A percentile compares a stretch with the other conserved stretches of the same genome.
Evolutionary conservation across 768 basidiomycete species (phyloP).

Genomic region (Sistotremastrum niveocremeum): DNA sequence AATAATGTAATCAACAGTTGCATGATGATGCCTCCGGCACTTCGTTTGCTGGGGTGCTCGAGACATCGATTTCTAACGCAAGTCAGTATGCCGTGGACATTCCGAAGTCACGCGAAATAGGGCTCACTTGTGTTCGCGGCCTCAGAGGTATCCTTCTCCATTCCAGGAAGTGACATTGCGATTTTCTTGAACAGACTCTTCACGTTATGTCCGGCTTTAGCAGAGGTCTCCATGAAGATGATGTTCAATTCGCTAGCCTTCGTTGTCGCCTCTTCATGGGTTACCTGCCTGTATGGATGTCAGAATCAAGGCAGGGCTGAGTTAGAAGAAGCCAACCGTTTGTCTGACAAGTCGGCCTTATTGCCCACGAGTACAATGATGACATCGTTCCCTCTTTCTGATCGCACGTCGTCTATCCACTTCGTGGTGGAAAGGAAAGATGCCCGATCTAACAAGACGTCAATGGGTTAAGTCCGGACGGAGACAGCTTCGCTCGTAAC

Average conservation of each 20-base stretch:
- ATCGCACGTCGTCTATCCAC: slow-evolving; percentile 99
- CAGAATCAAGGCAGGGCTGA: neutral
- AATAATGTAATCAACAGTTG: slow-evolving; percentile 42
- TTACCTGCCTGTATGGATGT: slow-evolving; percentile 68
- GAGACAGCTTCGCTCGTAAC: slow-evolving; percentile 24
- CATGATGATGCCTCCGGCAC: slow-evolving; percentile 83
- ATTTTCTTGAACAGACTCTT: slow-evolving; percentile 99
- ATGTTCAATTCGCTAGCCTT: slow-evolving; percentile 84
- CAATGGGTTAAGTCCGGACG: neutral
- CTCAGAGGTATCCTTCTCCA: slow-evolving; percentile 59
- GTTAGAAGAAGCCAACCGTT: slow-evolving; percentile 49
- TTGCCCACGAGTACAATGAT: slow-evolving; percentile 98
- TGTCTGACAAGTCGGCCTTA: slow-evolving; percentile 97
- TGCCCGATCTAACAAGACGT: slow-evolving; percentile 56
- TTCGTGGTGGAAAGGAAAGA: slow-evolving; percentile 98
- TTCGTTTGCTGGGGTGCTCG: slow-evolving; percentile 48
- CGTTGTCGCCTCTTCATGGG: slow-evolving; percentile 88
- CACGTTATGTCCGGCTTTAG: slow-evolving; percentile 98
- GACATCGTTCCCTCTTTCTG: slow-evolving; percentile 93
- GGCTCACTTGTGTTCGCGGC: slow-evolving; percentile 32
- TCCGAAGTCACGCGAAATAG: slow-evolving; percentile 3
- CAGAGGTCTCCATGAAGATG: slow-evolving; percentile 99
- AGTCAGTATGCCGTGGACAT: neutral
- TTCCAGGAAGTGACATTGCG: slow-evolving; percentile 92
- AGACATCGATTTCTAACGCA: slow-evolving; percentile 79